Conservation (phyloP, 2,329 filamentous ascomycete species). For the Lasiodiplodia sp. region DNA sequence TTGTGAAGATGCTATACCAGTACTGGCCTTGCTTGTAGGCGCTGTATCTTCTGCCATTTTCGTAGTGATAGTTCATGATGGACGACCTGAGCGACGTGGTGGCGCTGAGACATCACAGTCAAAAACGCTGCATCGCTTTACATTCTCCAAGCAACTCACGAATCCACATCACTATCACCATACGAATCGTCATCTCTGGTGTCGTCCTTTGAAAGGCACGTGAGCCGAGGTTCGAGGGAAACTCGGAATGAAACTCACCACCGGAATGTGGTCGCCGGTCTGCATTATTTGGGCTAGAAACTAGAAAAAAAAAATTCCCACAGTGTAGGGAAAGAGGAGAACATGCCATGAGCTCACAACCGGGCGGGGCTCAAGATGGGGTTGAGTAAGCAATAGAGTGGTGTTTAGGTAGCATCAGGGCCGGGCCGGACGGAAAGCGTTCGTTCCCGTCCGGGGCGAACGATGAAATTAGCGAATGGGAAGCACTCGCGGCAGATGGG, state of each 20-base stretch:
- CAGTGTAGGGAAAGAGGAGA: neutral
- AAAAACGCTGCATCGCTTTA: neutral
- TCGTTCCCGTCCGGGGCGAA: neutral
- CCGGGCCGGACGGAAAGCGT: neutral
- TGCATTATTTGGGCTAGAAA: neutral
- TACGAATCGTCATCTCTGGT: neutral
- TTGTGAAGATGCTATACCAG: neutral
- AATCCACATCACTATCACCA: slow-evolving; percentile 2
- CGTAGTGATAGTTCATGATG: slow-evolving; percentile 15
- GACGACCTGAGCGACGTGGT: slow-evolving; percentile 18
- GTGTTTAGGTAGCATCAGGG: neutral
- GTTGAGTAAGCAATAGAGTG: neutral
- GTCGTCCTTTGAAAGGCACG: slow-evolving; percentile 9
- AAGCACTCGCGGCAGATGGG: neutral
- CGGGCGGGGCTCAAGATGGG: neutral
- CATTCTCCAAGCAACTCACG: neutral
- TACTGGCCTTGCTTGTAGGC: slow-evolving; percentile 46
- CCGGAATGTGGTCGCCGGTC: neutral
- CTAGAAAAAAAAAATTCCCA: neutral
- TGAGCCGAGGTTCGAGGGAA: neutral
- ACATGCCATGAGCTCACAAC: neutral
- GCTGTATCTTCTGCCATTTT: slow-evolving; percentile 41
- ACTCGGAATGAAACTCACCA: neutral
- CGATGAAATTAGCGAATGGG: neutral
- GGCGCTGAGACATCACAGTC: neutral